A percentile compares a stretch with the other conserved stretches of the same genome.
These are phyloP conservation scores for Falciphora oryzae DNA, from an alignment of 2,329 filamentous ascomycete species.

Conservation along the genomic window DNA sequence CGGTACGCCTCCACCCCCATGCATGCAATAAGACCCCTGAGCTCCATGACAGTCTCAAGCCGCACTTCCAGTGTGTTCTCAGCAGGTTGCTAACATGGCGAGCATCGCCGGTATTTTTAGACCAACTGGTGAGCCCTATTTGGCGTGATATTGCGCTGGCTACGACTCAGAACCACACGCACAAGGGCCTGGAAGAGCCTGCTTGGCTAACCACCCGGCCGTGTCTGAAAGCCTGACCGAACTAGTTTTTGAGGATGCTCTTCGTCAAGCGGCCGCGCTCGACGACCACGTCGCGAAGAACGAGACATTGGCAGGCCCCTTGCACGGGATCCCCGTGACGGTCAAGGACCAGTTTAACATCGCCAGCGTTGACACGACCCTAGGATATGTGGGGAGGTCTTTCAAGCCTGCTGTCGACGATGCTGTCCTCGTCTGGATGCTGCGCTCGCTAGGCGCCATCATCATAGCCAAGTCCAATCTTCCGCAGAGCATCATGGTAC, in stretches of 20 bases:
- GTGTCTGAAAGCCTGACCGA: not conserved
- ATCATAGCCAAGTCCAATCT: constrained; percentile 20
- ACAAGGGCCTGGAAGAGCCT: no score
- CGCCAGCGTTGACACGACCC: constrained; percentile 27
- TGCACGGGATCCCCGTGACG: constrained; percentile 41
- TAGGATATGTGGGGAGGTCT: constrained; percentile 16
- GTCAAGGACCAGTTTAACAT: constrained; percentile 26
- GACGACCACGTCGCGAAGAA: constrained; percentile 16
- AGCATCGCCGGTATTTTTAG: not conserved
- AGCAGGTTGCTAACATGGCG: not conserved
- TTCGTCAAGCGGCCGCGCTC: constrained; percentile 13
- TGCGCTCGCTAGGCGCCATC: constrained; percentile 24
- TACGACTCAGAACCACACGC: no score
- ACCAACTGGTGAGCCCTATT: constrained; percentile 10
- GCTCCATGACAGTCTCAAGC: not conserved
- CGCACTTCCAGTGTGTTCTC: no score
- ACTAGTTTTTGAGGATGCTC: constrained; percentile 5
- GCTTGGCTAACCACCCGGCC: not conserved
- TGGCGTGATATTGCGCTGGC: no score
- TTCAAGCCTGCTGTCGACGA: constrained; percentile 3
- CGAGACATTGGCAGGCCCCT: constrained; percentile 25
- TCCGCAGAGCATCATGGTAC: constrained; percentile 21
- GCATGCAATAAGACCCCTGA: not conserved
- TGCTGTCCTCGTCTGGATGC: constrained; percentile 12
- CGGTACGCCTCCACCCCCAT: constrained; percentile 1